Percentiles rank a stretch among this genome's conserved stretches.
phyloP scores from a whole-genome alignment of 768 basidiomycete species.

The Termitomyces sp. region DNA sequence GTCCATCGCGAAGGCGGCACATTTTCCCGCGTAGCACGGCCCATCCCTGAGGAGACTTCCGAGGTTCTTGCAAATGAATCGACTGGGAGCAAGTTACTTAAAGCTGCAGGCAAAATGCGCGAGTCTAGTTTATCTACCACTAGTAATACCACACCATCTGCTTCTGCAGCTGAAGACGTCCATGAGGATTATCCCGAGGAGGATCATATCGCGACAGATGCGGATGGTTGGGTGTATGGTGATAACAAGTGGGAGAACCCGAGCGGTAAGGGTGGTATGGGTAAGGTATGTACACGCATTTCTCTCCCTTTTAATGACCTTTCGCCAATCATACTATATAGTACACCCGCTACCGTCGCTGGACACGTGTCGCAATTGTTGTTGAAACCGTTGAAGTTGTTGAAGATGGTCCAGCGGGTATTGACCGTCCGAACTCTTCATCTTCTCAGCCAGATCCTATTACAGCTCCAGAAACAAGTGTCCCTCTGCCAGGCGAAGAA shows the following conservation, averaged over 20 bases:
- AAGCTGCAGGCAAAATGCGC: conserved; percentile 49
- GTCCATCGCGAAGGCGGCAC: conserved; percentile 51
- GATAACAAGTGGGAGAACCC: conserved; percentile 94
- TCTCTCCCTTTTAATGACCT: not conserved
- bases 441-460: not conserved
- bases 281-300: conserved; percentile 48
- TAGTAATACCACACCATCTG: conserved; percentile 6
- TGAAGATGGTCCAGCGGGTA: conserved; percentile 28
- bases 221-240: conserved; percentile 89
- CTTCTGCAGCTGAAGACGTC: conserved; percentile 21
- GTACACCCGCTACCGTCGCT: conserved; percentile 83
- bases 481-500: not conserved
- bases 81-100: conserved; percentile 38
- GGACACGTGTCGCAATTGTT: conserved; percentile 81
- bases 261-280: conserved; percentile 74
- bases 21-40: conserved; percentile 52
- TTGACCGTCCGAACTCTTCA: conserved; percentile 9
- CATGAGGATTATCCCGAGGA: conserved; percentile 35
- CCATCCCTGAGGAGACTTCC: conserved; percentile 52
- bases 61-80: conserved; percentile 13
- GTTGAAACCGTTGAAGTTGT: conserved; percentile 65
- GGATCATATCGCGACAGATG: conserved; percentile 58
- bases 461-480: not conserved
- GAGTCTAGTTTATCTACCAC: conserved; percentile 21
- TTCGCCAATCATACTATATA: conserved; percentile 20